Base-by-base conservation (phyloP, 2,329 filamentous ascomycete genomes). In the Arthrobotrys megalospora region DNA sequence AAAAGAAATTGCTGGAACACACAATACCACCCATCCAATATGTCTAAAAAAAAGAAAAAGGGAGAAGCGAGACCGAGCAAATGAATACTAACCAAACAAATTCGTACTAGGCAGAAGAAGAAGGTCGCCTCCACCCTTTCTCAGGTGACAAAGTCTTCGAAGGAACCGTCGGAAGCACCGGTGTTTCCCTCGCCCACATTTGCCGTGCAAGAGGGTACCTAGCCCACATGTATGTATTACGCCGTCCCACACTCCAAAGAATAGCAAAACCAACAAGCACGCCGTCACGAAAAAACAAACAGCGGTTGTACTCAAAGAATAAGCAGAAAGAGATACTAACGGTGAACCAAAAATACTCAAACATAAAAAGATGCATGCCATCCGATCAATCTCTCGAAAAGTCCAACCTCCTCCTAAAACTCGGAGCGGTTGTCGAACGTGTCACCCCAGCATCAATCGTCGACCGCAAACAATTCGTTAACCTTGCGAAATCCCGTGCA, bases 111-210 rank as follows among this genome's bases (percentile, higher is more conserved):
- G 96, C 94, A 50, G 96, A 99, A 86, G 88, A 89, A 79, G 86
- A 88, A 60, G 94, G 94, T 1, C 86, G 94, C 16, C 85, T 99
- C 53, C 88, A 88, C 0, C 95, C 96, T 0, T 87, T 92, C 81
- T 91, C 92, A 21, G 95, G 95, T 79, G 96, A 99, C 84, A 96
- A 93, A 50, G 94, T 99, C 82, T 99, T 98, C 85, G 96, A 99
- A 86, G 96, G 96, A 80, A 99, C 96, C 0, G 94, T 97, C 14
- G 96, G 96, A 76, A 97, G 93, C 83, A 99, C 96, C 0, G 96
- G 96, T 21, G 98, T 99, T 82, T 97, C 94, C 14, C 88, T 99
- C 8, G 96, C 96, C 1, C 93, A 93, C 0, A 89, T 99, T 63
- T 94, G 93, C 62, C 89, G 94, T 81, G 94, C 96, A 21, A 89